Percentiles rank a stretch among this genome's conserved stretches.
phyloP scores from a whole-genome alignment of 805 yeast species.

The Saturnispora besseyi region DNA sequence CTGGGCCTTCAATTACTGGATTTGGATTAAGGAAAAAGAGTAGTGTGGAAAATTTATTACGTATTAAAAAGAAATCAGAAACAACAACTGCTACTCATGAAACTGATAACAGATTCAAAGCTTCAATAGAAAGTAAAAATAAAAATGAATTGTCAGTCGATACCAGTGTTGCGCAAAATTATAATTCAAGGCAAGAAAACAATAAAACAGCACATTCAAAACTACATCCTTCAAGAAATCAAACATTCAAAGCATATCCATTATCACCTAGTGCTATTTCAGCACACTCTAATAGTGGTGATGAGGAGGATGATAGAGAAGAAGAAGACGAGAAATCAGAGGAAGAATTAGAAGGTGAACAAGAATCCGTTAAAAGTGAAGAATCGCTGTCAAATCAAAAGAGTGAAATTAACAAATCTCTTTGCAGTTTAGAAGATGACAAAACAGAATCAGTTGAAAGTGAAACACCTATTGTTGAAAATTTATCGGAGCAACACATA shows the following conservation, averaged over 20 bases:
- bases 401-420: neutral
- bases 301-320: neutral
- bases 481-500: neutral
- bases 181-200: neutral
- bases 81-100: neutral
- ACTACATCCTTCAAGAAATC: neutral
- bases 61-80: neutral
- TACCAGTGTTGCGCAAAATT: neutral
- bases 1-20: neutral
- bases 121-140: neutral
- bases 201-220: neutral
- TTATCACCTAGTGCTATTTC: conserved; percentile 1
- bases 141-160: neutral
- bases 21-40: conserved; percentile 5
- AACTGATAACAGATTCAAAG: neutral
- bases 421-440: neutral
- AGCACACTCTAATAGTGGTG: neutral
- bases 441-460: neutral
- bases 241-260: neutral
- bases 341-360: neutral
- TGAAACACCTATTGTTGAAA: neutral
- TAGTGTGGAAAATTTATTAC: neutral
- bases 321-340: neutral
- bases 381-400: neutral
- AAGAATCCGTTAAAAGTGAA: neutral